Evolutionary conservation across 345 rosid genomes (phyloP).

Genomic region (Citrus glauca): DNA sequence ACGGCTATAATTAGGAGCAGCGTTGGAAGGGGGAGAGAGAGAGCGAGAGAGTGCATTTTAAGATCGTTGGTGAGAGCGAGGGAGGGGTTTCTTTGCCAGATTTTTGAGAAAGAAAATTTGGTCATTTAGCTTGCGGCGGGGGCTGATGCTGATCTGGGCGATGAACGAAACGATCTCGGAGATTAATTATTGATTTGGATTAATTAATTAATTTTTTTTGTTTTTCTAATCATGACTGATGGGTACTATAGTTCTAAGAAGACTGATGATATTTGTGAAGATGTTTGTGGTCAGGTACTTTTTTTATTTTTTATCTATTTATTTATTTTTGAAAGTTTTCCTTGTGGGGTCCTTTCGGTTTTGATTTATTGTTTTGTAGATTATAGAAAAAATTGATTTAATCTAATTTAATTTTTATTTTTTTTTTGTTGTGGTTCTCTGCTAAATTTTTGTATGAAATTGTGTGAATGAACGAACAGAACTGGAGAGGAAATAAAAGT

Average conservation of each 20-base stretch:
- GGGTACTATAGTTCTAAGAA: constrained; percentile 82
- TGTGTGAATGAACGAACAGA: neutral
- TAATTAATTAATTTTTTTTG: neutral
- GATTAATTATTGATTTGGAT: neutral
- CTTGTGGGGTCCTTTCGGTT: neutral
- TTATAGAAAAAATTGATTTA: neutral
- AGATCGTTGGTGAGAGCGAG: constrained; percentile 15
- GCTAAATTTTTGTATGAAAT: neutral
- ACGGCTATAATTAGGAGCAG: constrained; percentile 58
- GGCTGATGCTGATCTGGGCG: constrained; percentile 20
- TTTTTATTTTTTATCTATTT: neutral
- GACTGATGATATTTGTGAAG: constrained; percentile 74
- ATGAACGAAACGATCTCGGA: no score
- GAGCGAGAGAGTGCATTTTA: constrained; percentile 16
- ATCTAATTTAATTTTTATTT: no score
- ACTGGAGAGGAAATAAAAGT: neutral
- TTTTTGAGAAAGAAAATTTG: constrained; percentile 6
- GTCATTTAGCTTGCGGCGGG: neutral
- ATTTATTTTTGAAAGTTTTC: neutral
- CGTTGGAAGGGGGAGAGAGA: constrained; percentile 21
- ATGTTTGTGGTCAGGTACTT: constrained; percentile 78
- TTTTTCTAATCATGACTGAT: constrained; percentile 51
- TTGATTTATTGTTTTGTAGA: neutral
- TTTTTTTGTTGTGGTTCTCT: neutral
- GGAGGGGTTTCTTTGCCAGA: constrained; percentile 13